Base-by-base conservation (phyloP, 257 asterid genomes). In the Capsicum rhomboideum region DNA sequence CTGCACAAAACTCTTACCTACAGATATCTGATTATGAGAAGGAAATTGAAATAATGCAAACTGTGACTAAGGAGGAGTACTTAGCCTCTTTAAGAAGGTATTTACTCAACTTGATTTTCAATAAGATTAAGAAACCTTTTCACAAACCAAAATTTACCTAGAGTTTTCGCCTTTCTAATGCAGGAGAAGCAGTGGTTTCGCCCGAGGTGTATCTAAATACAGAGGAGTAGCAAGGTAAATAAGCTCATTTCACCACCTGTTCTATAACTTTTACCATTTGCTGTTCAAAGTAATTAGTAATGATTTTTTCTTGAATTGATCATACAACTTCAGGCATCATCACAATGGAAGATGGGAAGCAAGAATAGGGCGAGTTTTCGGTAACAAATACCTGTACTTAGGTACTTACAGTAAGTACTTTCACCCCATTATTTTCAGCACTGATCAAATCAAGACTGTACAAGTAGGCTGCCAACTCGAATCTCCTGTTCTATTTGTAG, bases 311-410 rank as follows among this genome's bases (percentile, higher is more conserved):
- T 26, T 68, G 11, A 0, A 55, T 23, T 83, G 12, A 69, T 66
- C 14, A 66, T 63, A 14, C 13, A 75, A 46, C 56, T 55, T 54
- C 69, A 93, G 96, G 91, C 95, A 91, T 87, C 97, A 92, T 84
- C 95, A 90, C 44, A 92, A 92, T 81, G 98, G 93, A 26, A 92
- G 94, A 85, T 93, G 98, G 98, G 97, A 93, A 86, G 97, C 98
- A 83, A 90, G 98, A 84, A 93, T 92, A 1, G 97, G 95, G 29
- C 89, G 93, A 54, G 92, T 92, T 74, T 93, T 90, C 7, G 96
- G 97, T 46, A 93, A 91, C 86, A 93, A 92, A 84, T 91, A 93
- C 87, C 94, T 93, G 37, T 92, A 90, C 83, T 91, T 93, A 37
- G 97, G 97, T 78, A 91, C 97, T 52, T 92, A 90, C 68, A 87